A percentile compares a stretch with the other conserved stretches of the same genome.
Evolutionary conservation across 768 basidiomycete species (phyloP).

Genomic region (Neoboletus magnificus): DNA sequence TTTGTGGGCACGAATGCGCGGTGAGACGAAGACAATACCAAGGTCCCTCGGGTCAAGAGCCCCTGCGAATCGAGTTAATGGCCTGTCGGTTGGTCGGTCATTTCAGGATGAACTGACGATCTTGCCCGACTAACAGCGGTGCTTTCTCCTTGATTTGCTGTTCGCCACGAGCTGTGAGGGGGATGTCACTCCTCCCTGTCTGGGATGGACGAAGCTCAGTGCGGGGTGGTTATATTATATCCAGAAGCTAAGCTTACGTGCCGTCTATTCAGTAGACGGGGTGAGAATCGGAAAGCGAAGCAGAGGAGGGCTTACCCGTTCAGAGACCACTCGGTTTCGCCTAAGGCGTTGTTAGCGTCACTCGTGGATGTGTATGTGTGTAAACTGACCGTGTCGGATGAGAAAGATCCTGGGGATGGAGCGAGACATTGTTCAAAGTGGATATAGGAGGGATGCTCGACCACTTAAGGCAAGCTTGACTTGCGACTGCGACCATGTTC

Average conservation of each 20-base stretch:
- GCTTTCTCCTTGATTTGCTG: conserved; percentile 66
- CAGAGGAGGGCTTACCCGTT: conserved; percentile 56
- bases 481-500: conserved; percentile 45
- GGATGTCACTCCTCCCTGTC: conserved; percentile 89
- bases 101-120: conserved; percentile 49
- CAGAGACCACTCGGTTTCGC: conserved; percentile 92
- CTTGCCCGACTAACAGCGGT: conserved; percentile 65
- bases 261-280: conserved; percentile 40
- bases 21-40: conserved; percentile 75
- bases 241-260: conserved; percentile 44
- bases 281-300: neutral
- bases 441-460: neutral
- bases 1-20: conserved; percentile 78
- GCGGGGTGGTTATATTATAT: neutral
- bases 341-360: conserved; percentile 35
- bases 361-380: neutral
- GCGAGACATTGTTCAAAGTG: conserved; percentile 29
- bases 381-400: conserved; percentile 65
- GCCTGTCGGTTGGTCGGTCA: neutral
- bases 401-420: conserved; percentile 75
- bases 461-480: conserved; percentile 2
- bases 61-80: conserved; percentile 37
- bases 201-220: conserved; percentile 29
- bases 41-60: conserved; percentile 79
- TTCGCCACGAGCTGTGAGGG: conserved; percentile 76